Evolutionary conservation across 169 alveolate species (phyloP), one percentile per base, ranked within the genome.

Genomic region (Theileria orientalis): DNA sequence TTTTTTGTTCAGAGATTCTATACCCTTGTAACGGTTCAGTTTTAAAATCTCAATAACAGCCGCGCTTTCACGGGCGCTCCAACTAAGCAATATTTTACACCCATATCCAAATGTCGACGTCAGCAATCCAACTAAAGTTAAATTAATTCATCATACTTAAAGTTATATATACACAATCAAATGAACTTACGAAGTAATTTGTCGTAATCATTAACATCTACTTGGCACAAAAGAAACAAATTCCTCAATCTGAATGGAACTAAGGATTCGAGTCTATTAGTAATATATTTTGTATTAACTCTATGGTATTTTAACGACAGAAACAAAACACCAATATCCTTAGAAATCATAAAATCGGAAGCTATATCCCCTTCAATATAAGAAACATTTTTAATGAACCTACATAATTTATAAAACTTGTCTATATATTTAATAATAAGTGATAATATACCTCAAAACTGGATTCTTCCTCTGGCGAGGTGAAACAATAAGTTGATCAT

Each of bases 261-360:
- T 41, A 87, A 62, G 23, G 83, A 75, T 69, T 80, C 74, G 30
- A 87, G 64, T 66, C 93, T 33, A 3, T 86, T 77, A 13, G 54
- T 69, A 47, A 87, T 79, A 64, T 87, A 87, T 42, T 83, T 73
- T 27, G 85, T 49, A 51, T 77, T 70, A 66, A 87, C 59, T 27
- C 93, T 46, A 51, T 87, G 93, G 77, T 84, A 87, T 69, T 84
- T 83, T 79, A 84, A 68, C 33, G 93, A 87, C 51, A 87, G 83
- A 54, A 87, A 87, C 25, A 87, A 67, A 33, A 85, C 86, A 35
- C 76, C 83, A n/a, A 80, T 87, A 40, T 67, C 79, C 64, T 75
- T 76, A 13, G 89, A 82, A 35, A 87, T 41, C 66, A 74, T 80
- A 64, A 77, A 87, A 67, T 87, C 93, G 30, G 87, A 76, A 6